Conservation (phyloP, 2,329 filamentous ascomycete species). For the Aspergillus udagawae region DNA sequence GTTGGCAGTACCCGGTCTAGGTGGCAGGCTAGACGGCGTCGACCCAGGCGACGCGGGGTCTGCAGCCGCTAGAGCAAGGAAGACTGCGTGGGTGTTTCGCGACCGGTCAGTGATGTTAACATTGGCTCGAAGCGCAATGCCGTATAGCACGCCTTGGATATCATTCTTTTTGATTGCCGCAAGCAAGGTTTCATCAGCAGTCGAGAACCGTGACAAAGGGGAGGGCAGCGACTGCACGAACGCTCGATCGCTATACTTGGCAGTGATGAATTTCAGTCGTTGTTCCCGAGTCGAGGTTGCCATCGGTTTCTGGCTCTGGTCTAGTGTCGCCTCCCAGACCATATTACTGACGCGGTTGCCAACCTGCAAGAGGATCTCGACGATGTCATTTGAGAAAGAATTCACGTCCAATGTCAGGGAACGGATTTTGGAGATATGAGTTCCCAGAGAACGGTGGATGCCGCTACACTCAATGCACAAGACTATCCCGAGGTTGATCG, state of each 20-base stretch:
- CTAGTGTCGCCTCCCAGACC: slow-evolving; percentile 88
- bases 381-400: slow-evolving; percentile 94
- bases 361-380: slow-evolving; percentile 85
- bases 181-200: slow-evolving; percentile 80
- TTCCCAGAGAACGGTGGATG: slow-evolving; percentile 92
- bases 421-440: slow-evolving; percentile 95
- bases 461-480: slow-evolving; percentile 98
- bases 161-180: slow-evolving; percentile 96
- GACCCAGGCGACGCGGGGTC: slow-evolving; percentile 74
- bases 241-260: slow-evolving; percentile 83
- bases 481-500: slow-evolving; percentile 93
- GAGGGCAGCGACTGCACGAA: slow-evolving; percentile 72
- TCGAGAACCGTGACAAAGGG: slow-evolving; percentile 70
- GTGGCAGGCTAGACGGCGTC: slow-evolving; percentile 33
- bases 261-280: slow-evolving; percentile 87
- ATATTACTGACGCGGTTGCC: slow-evolving; percentile 95
- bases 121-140: slow-evolving; percentile 78
- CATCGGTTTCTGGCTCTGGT: slow-evolving; percentile 67
- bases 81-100: slow-evolving; percentile 81
- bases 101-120: slow-evolving; percentile 84
- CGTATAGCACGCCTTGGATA: slow-evolving; percentile 88
- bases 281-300: slow-evolving; percentile 82
- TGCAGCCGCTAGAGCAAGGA: slow-evolving; percentile 84
- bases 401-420: slow-evolving; percentile 93
- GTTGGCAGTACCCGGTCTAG: slow-evolving; percentile 28